Evolutionary conservation across 163 green algal species (phyloP).

Genomic region (Volvox carteri): DNA sequence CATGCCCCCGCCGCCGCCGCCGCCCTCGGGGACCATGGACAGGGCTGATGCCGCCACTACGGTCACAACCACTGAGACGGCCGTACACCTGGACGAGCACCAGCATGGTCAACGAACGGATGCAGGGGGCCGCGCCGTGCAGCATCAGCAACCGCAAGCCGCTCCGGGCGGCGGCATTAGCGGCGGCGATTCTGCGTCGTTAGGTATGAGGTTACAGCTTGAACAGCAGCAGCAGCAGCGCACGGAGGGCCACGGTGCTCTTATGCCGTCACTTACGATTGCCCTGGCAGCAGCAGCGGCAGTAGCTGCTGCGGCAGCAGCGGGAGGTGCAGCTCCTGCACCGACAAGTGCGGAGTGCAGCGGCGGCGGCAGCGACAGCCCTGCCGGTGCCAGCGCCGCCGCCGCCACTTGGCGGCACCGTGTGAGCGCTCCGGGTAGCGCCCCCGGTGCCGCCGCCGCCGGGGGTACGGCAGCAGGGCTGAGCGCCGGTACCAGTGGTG

Average conservation of each 20-base stretch:
- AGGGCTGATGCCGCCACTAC: background rate
- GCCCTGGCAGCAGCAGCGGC: constrained; percentile 1
- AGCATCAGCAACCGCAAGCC: background rate
- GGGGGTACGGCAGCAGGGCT: too few species aligned
- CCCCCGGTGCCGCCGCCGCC: background rate
- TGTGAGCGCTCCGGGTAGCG: background rate
- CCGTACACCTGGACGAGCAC: background rate
- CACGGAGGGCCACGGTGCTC: too few species aligned
- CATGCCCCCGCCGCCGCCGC: background rate
- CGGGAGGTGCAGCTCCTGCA: background rate
- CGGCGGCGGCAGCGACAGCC: background rate
- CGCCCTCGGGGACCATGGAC: background rate
- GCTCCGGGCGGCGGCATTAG: background rate
- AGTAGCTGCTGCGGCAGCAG: background rate
- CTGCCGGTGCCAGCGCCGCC: background rate
- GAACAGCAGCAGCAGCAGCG: background rate
- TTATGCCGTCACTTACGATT: too few species aligned
- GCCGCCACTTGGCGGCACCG: background rate
- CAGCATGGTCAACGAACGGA: background rate
- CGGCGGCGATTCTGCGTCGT: background rate
- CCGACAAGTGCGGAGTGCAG: background rate
- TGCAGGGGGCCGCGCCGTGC: background rate
- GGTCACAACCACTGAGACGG: background rate
- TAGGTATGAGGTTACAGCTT: background rate
- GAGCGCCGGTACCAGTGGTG: background rate